These are phyloP conservation scores for Sarcocystis neurona DNA, from an alignment of 169 alveolate genomes.

Conservation along the genomic window DNA sequence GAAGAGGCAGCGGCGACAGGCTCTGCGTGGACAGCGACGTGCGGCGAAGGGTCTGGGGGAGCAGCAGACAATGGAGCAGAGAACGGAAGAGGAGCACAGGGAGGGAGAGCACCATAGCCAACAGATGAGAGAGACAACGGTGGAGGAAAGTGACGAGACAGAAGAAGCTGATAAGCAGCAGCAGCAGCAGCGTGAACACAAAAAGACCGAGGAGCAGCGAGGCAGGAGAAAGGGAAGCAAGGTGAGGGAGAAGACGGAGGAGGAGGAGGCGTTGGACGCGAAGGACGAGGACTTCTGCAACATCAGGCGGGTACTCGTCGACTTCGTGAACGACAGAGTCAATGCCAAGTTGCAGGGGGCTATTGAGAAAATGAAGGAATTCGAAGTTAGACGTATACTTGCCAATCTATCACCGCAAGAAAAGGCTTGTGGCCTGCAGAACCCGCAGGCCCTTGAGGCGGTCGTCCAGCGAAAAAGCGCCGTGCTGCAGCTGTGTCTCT, in stretches of 20 bases:
- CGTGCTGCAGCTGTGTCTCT: constrained; percentile 18
- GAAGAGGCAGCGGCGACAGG: too few relatives aligned
- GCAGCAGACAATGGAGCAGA: too few relatives aligned
- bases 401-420: constrained; percentile 11
- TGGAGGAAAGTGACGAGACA: constrained; percentile 12
- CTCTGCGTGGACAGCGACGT: too few relatives aligned
- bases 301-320: too few relatives aligned
- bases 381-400: background rate
- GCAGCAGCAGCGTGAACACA: background rate
- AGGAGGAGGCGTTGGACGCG: too few relatives aligned
- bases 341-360: background rate
- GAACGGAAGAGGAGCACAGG: too few relatives aligned
- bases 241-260: background rate
- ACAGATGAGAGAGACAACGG: background rate
- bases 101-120: background rate
- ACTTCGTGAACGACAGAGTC: too few relatives aligned
- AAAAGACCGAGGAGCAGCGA: background rate
- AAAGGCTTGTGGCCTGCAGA: background rate
- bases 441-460: background rate
- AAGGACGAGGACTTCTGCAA: too few relatives aligned
- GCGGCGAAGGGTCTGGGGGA: too few relatives aligned
- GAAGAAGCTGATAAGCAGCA: background rate
- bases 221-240: background rate
- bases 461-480: constrained; percentile 11
- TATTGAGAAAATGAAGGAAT: constrained; percentile 21